Conservation (phyloP, 2,329 filamentous ascomycete species). For the Rhynchosporium secalis region DNA sequence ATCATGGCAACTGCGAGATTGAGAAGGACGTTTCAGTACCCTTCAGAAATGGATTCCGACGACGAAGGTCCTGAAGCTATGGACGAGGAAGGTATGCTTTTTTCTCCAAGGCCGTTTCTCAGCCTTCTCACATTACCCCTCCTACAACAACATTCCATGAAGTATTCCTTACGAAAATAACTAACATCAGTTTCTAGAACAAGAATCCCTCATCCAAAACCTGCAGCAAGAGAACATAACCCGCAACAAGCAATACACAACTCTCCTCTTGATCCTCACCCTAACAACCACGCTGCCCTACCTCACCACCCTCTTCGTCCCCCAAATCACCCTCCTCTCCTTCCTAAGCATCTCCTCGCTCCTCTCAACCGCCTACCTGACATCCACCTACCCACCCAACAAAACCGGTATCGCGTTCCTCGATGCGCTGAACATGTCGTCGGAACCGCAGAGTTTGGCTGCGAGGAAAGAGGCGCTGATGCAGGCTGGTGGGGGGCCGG, state of each 20-base stretch:
- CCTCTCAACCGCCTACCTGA: constrained; percentile 59
- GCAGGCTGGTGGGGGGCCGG: constrained; percentile 43
- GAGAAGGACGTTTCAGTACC: constrained; percentile 77
- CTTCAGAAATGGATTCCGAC: constrained; percentile 56
- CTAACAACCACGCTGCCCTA: constrained; percentile 57
- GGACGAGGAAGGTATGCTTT: constrained; percentile 68
- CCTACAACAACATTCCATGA: neutral
- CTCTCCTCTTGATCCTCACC: constrained; percentile 61
- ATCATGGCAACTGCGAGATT: constrained; percentile 55
- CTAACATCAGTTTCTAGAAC: constrained; percentile 49
- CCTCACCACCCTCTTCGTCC: constrained; percentile 48
- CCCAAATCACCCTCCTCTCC: constrained; percentile 42
- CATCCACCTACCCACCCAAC: constrained; percentile 56
- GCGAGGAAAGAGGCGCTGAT: constrained; percentile 1
- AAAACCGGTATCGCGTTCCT: constrained; percentile 53
- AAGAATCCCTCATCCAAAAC: constrained; percentile 60
- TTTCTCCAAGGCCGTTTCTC: neutral
- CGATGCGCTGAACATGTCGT: constrained; percentile 45
- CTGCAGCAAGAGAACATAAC: constrained; percentile 57
- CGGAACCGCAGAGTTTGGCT: neutral
- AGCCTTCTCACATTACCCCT: constrained; percentile 13
- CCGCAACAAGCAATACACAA: constrained; percentile 59
- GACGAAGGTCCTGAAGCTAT: constrained; percentile 59
- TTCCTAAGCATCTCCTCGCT: constrained; percentile 65
- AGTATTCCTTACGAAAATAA: neutral